phyloP scores from a whole-genome alignment of 345 rosid species.

The Eucalyptus shirleyi region DNA sequence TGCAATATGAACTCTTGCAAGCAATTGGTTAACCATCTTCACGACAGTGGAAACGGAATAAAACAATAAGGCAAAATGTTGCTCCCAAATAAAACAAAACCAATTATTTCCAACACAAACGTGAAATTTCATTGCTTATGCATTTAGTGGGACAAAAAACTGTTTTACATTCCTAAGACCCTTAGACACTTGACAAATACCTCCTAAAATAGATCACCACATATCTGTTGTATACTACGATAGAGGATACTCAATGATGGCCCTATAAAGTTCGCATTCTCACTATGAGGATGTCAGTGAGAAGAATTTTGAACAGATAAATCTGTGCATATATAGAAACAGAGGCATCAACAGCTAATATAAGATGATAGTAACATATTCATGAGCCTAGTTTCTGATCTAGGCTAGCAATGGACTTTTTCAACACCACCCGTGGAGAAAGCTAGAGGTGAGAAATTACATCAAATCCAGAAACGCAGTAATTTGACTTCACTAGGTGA shows the following conservation, averaged over 20 bases:
- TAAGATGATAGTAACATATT: background rate
- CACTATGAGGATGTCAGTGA: background rate
- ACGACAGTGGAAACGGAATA: conserved; percentile 34
- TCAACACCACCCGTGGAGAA: background rate
- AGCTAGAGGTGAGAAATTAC: conserved; percentile 26
- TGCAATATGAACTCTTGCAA: conserved; percentile 96
- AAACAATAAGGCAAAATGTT: background rate
- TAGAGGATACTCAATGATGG: background rate
- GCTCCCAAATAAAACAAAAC: background rate
- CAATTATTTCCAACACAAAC: background rate
- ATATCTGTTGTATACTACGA: background rate
- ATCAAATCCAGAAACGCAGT: conserved; percentile 63
- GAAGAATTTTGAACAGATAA: background rate
- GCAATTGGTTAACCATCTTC: conserved; percentile 91
- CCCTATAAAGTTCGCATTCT: background rate
- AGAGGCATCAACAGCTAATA: background rate
- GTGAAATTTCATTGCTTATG: background rate
- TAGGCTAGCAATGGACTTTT: background rate
- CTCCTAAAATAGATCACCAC: background rate
- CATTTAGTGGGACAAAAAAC: background rate
- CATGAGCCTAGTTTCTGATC: background rate
- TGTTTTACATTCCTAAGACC: background rate
- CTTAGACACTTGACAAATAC: background rate
- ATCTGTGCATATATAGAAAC: background rate
- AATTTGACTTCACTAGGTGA: conserved; percentile 58